Percentiles rank a stretch among this genome's conserved stretches.
Evolutionary conservation across 345 rosid genomes (phyloP).

Genomic region (Salix koriyanagi): DNA sequence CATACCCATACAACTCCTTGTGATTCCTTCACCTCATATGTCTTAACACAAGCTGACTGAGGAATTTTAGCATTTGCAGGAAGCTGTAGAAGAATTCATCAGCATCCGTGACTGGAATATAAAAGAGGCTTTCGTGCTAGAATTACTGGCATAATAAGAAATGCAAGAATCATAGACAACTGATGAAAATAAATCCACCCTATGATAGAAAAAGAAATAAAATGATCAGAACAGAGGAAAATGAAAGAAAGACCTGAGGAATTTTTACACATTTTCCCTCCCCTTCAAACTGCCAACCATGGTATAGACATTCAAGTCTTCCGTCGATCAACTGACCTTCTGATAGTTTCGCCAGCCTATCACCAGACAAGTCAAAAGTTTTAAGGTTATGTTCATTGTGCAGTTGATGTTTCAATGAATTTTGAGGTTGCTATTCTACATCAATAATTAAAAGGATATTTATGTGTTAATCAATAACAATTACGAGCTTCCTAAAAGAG

Average conservation of each 20-base stretch:
- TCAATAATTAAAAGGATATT: too few species aligned
- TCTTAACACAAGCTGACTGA: slow-evolving; percentile 63
- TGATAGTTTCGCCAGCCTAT: slow-evolving; percentile 84
- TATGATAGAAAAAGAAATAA: not conserved
- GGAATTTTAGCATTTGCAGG: slow-evolving; percentile 80
- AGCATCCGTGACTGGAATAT: not conserved
- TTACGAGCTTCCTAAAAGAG: too few species aligned
- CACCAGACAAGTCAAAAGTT: not conserved
- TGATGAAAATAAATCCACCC: not conserved
- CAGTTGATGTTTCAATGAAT: too few species aligned
- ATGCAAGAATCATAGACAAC: not conserved
- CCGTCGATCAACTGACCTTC: slow-evolving; percentile 92
- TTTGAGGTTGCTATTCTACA: too few species aligned
- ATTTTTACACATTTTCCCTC: slow-evolving; percentile 87
- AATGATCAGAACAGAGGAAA: not conserved
- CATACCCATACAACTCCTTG: slow-evolving; percentile 97
- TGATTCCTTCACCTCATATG: slow-evolving; percentile 71
- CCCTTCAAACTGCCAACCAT: slow-evolving; percentile 96
- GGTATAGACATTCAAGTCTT: slow-evolving; percentile 87
- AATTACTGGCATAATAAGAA: too few species aligned
- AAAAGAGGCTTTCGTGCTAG: too few species aligned
- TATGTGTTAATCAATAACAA: too few species aligned
- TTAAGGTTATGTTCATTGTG: not conserved
- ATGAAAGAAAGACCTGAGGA: slow-evolving; percentile 60
- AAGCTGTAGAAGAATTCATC: slow-evolving; percentile 40